Evolutionary conservation across 495 filamentous ascomycete genomes (phyloP), one percentile per base, ranked within the genome.

Genomic region (Penicillium simplicissimum): DNA sequence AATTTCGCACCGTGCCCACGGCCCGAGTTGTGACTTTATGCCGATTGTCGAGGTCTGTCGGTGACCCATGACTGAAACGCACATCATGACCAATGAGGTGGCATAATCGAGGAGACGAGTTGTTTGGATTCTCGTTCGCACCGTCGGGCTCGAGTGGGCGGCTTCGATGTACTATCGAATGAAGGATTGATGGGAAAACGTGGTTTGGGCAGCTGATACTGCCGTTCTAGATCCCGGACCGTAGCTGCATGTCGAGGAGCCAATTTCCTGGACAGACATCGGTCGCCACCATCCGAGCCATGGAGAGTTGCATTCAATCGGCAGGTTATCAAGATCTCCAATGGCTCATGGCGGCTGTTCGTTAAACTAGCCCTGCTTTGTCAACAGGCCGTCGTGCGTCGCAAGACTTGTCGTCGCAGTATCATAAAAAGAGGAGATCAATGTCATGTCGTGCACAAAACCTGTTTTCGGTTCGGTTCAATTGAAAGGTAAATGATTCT

Each of bases 401-500:
- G 17, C 15, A 52, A 35, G 49, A 25, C 49, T 25, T 10, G 23
- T 19, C 3, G 6, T 8, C 28, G 15, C 33, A 28, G 15, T 31
- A 35, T 35, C 15, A 52, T 48, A 1, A 28, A 13, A 35, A 51
- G 33, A 23, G 19, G 40, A 52, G 34, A 23, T 23, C 38, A 55
- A 57, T 68, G 60, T 51, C 53, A 66, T 60, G 42, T 33, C 45
- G 40, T 52, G 40, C 49, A 51, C 35, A 53, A 55, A 65, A 57
- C 52, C 52, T 61, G 60, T 59, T 67, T 62, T 62, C 35, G 21
- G 23, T 35, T 49, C 51, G 58, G 57, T 37, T 38, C 52, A 59
- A 60, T 35, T 35, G 40, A 52, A 42, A 52, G 19, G 49, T 35
- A 21, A 19, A 61, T 45, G 34, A 57, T 58, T 62, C 67, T 69